Conservation (phyloP, 179 eudicot genomes). For the Kewa caespitosa region DNA sequence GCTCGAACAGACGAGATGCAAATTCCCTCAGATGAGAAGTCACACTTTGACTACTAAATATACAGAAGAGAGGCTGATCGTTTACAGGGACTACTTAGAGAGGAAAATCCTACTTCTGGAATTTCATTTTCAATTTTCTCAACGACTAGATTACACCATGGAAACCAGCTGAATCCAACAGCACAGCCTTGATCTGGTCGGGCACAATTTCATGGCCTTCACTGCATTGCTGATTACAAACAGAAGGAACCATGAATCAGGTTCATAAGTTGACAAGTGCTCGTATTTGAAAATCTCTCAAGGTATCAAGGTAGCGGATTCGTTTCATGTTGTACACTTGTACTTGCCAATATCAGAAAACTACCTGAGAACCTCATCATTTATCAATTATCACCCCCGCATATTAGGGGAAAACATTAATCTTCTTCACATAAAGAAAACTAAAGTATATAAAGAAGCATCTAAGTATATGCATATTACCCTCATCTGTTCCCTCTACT, state of each 20-base stretch:
- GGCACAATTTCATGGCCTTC: constrained; percentile 56
- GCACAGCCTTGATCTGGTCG: constrained; percentile 66
- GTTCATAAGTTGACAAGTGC: background rate
- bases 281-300: background rate
- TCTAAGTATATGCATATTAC: no score
- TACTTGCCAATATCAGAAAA: no score
- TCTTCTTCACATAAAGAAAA: no score
- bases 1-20: background rate
- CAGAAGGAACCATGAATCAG: constrained; percentile 13
- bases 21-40: background rate
- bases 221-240: constrained; percentile 49
- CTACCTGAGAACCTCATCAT: no score
- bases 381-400: no score
- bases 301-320: background rate
- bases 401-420: no score
- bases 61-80: background rate
- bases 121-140: constrained; percentile 8
- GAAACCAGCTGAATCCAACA: constrained; percentile 57
- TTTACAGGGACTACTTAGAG: background rate
- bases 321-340: background rate
- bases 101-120: background rate
- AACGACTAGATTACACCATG: constrained; percentile 29
- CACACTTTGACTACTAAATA: background rate
- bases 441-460: no score
- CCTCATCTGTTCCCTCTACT: no score